phyloP scores from a whole-genome alignment of 805 yeast genomes.

The Wickerhamomyces xylosicus region DNA sequence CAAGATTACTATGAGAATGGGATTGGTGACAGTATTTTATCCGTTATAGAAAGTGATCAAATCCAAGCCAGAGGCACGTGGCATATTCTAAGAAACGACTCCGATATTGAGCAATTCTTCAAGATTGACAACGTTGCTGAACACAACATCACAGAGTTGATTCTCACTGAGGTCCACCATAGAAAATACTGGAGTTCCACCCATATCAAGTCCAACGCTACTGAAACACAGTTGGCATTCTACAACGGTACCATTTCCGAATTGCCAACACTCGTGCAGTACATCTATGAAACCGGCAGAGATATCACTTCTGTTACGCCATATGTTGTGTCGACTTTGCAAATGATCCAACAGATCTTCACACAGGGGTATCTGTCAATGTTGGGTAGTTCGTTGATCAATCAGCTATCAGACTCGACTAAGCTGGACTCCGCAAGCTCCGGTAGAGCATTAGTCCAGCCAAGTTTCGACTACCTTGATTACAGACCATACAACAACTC shows the following conservation, averaged over 20 bases:
- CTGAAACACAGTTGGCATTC: slow-evolving; percentile 4
- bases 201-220: slow-evolving; percentile 3
- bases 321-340: slow-evolving; percentile 35
- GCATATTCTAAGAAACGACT: slow-evolving; percentile 19
- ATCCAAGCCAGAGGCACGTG: slow-evolving; percentile 27
- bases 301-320: slow-evolving; percentile 40
- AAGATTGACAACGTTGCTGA: slow-evolving; percentile 10
- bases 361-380: slow-evolving; percentile 6
- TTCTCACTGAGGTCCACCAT: background rate
- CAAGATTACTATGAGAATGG: slow-evolving; percentile 15
- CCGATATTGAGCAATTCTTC: slow-evolving; percentile 16
- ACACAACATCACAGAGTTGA: slow-evolving; percentile 25
- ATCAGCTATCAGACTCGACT: slow-evolving; percentile 12
- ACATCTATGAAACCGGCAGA: slow-evolving; percentile 52
- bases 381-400: slow-evolving; percentile 18
- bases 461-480: slow-evolving; percentile 31
- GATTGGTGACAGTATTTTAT: too few relatives aligned
- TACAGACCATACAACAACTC: slow-evolving; percentile 37
- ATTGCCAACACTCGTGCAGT: slow-evolving; percentile 31
- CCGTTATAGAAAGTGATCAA: too few relatives aligned
- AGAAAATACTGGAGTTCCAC: slow-evolving; percentile 3
- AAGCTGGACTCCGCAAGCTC: slow-evolving; percentile 3
- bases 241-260: slow-evolving; percentile 6
- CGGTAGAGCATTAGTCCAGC: slow-evolving; percentile 11
- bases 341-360: slow-evolving; percentile 24